phyloP scores from a whole-genome alignment of 2,329 filamentous ascomycete species.

The Aspergillus sergii region DNA sequence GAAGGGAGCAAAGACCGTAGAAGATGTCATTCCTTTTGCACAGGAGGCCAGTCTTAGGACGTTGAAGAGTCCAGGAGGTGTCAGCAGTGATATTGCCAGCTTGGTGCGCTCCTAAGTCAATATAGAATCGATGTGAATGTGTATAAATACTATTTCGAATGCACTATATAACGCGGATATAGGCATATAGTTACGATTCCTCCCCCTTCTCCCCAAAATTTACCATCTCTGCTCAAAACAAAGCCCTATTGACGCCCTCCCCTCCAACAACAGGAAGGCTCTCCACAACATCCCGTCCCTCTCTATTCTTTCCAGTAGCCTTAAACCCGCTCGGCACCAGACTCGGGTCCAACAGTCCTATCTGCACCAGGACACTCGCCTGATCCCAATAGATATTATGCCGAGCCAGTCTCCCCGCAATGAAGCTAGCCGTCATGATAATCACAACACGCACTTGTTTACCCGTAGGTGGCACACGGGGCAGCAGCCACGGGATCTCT shows the following conservation, averaged over 20 bases:
- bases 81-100: constrained; percentile 47
- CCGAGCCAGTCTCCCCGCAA: constrained; percentile 40
- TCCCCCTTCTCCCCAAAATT: not conserved
- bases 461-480: constrained; percentile 56
- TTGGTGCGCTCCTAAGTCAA: constrained; percentile 14
- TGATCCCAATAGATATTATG: constrained; percentile 67
- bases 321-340: constrained; percentile 52
- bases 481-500: constrained; percentile 59
- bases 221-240: constrained; percentile 5
- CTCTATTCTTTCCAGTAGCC: constrained; percentile 31
- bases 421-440: constrained; percentile 52
- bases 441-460: constrained; percentile 57
- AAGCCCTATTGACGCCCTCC: constrained; percentile 30
- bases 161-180: not conserved
- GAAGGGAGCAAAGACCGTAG: constrained; percentile 51
- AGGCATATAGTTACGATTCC: not conserved
- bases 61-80: constrained; percentile 72
- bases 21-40: constrained; percentile 73
- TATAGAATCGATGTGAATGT: not conserved
- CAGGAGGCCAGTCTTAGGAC: constrained; percentile 81
- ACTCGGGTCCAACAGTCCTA: constrained; percentile 59
- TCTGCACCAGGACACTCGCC: constrained; percentile 61
- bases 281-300: constrained; percentile 29
- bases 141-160: not conserved
- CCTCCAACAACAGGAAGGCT: constrained; percentile 39